These are phyloP conservation scores for Lippia alba DNA, from an alignment of 305 asterid genomes.

Conservation along the genomic window DNA sequence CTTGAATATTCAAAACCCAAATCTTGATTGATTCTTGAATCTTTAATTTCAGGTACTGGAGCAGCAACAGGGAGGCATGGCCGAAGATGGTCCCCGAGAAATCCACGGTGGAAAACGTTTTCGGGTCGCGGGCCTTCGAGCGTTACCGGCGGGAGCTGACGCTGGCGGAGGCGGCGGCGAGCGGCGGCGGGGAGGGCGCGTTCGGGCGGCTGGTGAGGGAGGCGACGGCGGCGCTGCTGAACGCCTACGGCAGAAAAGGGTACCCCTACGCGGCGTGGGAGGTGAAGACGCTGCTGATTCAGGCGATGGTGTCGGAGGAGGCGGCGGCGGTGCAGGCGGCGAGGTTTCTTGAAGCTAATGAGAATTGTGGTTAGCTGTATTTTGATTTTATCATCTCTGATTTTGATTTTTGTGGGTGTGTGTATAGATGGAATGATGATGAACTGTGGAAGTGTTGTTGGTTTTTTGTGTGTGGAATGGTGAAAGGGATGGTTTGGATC, in stretches of 20 bases:
- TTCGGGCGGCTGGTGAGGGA: conserved; percentile 64
- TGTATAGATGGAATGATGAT: background rate
- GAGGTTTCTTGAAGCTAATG: conserved; percentile 60
- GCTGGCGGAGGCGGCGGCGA: conserved; percentile 65
- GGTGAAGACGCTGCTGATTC: conserved; percentile 75
- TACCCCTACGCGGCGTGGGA: conserved; percentile 83
- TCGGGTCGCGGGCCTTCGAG: conserved; percentile 78
- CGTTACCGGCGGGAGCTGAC: conserved; percentile 68
- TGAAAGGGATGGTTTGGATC: conserved; percentile 29
- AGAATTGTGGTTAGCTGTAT: conserved; percentile 41
- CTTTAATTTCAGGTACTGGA: conserved; percentile 65
- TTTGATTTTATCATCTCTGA: no score
- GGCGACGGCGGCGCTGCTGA: conserved; percentile 84
- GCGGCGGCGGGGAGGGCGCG: conserved; percentile 50
- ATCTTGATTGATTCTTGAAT: conserved; percentile 8
- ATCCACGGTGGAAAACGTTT: conserved; percentile 75
- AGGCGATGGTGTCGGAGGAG: conserved; percentile 63
- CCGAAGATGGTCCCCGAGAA: conserved; percentile 80
- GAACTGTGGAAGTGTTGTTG: background rate
- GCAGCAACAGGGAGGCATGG: conserved; percentile 80
- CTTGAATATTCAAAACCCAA: conserved; percentile 3
- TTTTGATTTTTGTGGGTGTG: no score
- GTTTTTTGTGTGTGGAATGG: background rate
- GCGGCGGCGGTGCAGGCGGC: conserved; percentile 69
- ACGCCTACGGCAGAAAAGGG: conserved; percentile 75